Conservation (phyloP, 2,329 filamentous ascomycete species). For the Fusarium sp. region DNA sequence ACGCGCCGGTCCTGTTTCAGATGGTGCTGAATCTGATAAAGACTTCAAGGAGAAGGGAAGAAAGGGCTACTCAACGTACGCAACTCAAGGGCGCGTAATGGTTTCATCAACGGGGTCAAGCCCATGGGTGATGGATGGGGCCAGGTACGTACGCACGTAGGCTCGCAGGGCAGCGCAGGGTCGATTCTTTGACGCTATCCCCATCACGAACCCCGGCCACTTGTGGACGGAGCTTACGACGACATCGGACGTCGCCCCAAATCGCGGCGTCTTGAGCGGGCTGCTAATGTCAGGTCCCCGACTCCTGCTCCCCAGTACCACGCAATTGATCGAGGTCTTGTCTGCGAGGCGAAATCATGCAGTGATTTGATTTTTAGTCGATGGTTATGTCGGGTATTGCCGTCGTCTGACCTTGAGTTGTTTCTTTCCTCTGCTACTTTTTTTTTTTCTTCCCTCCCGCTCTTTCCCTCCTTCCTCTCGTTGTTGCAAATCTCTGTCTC, state of each 20-base stretch:
- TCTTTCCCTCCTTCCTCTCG: not conserved
- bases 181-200: slow-evolving; percentile 6
- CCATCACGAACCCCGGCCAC: slow-evolving; percentile 2
- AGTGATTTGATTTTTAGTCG: not conserved
- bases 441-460: not conserved
- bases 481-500: not conserved
- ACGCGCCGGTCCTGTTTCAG: not conserved
- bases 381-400: not conserved
- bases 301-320: not conserved
- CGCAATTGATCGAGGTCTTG: slow-evolving; percentile 1
- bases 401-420: not conserved
- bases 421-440: not conserved
- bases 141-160: slow-evolving; percentile 2
- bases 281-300: not conserved
- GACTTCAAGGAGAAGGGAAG: not conserved
- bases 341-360: not conserved
- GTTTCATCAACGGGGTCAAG: slow-evolving; percentile 6
- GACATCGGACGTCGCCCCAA: slow-evolving; percentile 21
- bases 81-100: slow-evolving; percentile 3
- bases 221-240: slow-evolving; percentile 32
- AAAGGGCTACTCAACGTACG: not conserved
- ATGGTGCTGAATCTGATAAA: not conserved
- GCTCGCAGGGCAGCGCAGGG: not conserved
- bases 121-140: not conserved
- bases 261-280: slow-evolving; percentile 6